phyloP scores from a whole-genome alignment of 768 basidiomycete species.

The Termitomyces sp. region DNA sequence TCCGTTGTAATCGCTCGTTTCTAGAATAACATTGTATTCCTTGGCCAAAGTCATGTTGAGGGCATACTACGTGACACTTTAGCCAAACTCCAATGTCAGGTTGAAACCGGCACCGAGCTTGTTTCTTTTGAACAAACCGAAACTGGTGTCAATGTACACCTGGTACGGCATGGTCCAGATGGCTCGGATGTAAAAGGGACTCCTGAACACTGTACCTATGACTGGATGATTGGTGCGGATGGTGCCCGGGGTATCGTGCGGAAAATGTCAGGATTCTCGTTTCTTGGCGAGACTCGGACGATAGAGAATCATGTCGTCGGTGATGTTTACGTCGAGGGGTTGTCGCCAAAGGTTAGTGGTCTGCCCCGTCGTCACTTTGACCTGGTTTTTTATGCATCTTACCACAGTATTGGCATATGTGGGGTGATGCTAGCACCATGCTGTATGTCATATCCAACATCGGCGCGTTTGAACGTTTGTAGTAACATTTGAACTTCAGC shows the following conservation, averaged over 20 bases:
- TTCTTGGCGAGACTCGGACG: slow-evolving; percentile 32
- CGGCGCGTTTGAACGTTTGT: neutral
- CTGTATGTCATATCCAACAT: slow-evolving; percentile 20
- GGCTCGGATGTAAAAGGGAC: slow-evolving; percentile 11
- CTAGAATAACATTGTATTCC: slow-evolving; percentile 26
- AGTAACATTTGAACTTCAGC: slow-evolving; percentile 9
- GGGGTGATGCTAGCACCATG: slow-evolving; percentile 31
- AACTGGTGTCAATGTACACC: slow-evolving; percentile 28
- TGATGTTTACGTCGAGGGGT: slow-evolving; percentile 35
- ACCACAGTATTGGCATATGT: slow-evolving; percentile 41
- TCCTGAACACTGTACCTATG: slow-evolving; percentile 23
- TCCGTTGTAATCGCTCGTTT: neutral
- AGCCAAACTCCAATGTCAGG: slow-evolving; percentile 23
- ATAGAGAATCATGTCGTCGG: slow-evolving; percentile 32
- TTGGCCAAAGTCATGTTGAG: slow-evolving; percentile 32
- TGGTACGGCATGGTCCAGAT: slow-evolving; percentile 20
- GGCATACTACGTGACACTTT: slow-evolving; percentile 29
- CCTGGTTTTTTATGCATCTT: neutral
- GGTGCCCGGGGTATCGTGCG: slow-evolving; percentile 38
- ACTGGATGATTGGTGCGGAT: slow-evolving; percentile 39
- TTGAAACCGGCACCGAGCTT: slow-evolving; percentile 42
- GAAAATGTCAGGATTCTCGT: slow-evolving; percentile 32
- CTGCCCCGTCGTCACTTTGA: neutral
- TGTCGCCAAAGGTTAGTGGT: slow-evolving; percentile 29
- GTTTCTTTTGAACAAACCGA: slow-evolving; percentile 33